Conservation (phyloP, 805 yeast genomes). For the Candida ortonii region DNA sequence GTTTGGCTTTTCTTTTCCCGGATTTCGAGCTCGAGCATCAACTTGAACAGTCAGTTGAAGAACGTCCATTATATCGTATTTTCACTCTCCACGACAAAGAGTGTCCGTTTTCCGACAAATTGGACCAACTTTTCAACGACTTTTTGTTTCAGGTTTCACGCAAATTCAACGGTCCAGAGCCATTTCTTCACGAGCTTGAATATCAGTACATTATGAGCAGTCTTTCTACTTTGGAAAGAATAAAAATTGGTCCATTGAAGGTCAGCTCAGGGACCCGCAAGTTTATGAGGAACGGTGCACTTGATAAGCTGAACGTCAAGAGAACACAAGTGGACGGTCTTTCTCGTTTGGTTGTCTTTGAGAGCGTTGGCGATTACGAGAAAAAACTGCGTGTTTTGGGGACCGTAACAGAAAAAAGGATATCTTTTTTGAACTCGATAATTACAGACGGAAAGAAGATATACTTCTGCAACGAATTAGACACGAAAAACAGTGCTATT, state of each 20-base stretch:
- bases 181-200: constrained; percentile 27
- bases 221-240: constrained; percentile 7
- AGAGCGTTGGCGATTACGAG: constrained; percentile 18
- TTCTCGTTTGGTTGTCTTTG: constrained; percentile 15
- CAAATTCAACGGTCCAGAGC: constrained; percentile 14
- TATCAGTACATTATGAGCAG: constrained; percentile 22
- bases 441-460: constrained; percentile 26
- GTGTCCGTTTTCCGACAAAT: constrained; percentile 1
- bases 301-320: not conserved
- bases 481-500: constrained; percentile 1
- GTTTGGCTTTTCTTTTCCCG: too few species aligned
- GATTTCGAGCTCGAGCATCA: too few species aligned
- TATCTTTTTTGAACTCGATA: constrained; percentile 19
- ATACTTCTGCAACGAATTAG: constrained; percentile 8
- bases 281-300: not conserved
- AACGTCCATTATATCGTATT: constrained; percentile 9
- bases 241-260: constrained; percentile 15
- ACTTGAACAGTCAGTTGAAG: not conserved
- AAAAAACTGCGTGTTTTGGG: too few species aligned
- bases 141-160: constrained; percentile 19
- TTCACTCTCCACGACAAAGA: constrained; percentile 7
- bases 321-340: constrained; percentile 15
- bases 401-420: too few species aligned
- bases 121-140: constrained; percentile 21
- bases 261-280: not conserved